Percentiles rank a stretch among this genome's conserved stretches.
Conservation (phyloP, 768 basidiomycete genomes). For the Rhodotorula kratochvilovae region DNA sequence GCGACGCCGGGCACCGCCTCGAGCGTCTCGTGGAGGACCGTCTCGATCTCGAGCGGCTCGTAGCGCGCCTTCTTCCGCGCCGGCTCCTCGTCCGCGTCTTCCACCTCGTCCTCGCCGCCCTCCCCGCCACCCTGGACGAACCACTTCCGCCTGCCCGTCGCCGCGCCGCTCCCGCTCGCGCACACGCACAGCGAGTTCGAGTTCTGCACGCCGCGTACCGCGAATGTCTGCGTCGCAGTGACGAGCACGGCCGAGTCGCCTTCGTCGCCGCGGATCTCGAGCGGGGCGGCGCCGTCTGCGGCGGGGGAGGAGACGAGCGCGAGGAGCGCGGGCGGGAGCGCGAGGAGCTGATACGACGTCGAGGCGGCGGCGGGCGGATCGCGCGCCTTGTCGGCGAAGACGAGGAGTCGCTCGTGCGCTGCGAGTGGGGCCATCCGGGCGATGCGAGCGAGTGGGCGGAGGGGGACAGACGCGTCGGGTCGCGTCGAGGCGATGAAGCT, state of each 20-base stretch:
- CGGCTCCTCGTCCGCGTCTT: slow-evolving; percentile 2
- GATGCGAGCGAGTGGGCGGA: no score
- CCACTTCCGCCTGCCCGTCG: not conserved
- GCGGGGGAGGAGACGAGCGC: slow-evolving; percentile 41
- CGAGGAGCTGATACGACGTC: slow-evolving; percentile 54
- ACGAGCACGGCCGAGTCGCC: slow-evolving; percentile 87
- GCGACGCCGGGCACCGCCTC: slow-evolving; percentile 77
- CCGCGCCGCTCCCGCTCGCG: not conserved
- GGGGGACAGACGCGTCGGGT: no score
- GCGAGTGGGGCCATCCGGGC: not conserved
- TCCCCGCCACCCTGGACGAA: slow-evolving; percentile 4
- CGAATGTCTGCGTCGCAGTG: slow-evolving; percentile 71
- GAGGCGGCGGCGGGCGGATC: not conserved
- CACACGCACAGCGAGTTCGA: slow-evolving; percentile 66
- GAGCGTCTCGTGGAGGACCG: slow-evolving; percentile 74
- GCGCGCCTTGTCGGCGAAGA: not conserved
- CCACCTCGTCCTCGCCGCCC: slow-evolving; percentile 31
- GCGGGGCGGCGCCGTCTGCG: slow-evolving; percentile 47
- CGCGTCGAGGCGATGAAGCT: no score
- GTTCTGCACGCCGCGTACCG: slow-evolving; percentile 74
- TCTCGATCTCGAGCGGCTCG: slow-evolving; percentile 62
- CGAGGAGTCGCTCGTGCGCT: not conserved
- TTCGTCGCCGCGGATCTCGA: slow-evolving; percentile 73
- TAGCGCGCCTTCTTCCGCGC: slow-evolving; percentile 40
- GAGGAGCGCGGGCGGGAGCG: slow-evolving; percentile 65